Evolutionary conservation across 345 rosid species (phyloP).

Genomic region (Streptanthus diversifolius): DNA sequence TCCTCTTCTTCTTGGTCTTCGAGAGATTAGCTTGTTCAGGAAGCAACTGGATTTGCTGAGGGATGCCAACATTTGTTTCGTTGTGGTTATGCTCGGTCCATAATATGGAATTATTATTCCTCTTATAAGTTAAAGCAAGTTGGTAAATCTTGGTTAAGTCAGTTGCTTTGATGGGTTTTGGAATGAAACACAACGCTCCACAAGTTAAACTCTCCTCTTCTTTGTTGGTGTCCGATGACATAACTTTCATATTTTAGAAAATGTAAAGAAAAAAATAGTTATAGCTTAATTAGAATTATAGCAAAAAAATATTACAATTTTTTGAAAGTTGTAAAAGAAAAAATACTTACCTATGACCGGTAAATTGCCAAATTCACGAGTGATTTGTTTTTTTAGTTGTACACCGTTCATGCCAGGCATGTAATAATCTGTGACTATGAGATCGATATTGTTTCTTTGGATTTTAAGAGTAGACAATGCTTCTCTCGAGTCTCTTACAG

Average conservation of each 20-base stretch:
- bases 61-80: conserved; percentile 16
- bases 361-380: conserved; percentile 42
- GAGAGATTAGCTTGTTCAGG: conserved; percentile 15
- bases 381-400: conserved; percentile 44
- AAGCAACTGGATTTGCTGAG: conserved; percentile 5
- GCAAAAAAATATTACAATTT: not conserved
- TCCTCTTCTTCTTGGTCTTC: conserved; percentile 14
- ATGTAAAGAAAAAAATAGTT: not conserved
- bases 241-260: conserved; percentile 40
- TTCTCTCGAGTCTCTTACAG: conserved; percentile 37
- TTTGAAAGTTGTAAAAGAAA: not conserved
- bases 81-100: conserved; percentile 3
- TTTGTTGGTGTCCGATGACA: conserved; percentile 59
- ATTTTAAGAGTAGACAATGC: conserved; percentile 50
- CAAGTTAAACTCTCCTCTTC: conserved; percentile 43
- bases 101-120: conserved; percentile 33
- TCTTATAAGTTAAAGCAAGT: conserved; percentile 38
- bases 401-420: conserved; percentile 72
- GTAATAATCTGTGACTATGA: conserved; percentile 63
- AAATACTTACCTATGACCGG: conserved; percentile 59
- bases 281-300: not conserved
- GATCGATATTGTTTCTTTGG: conserved; percentile 37
- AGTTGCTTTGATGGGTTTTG: conserved; percentile 51
- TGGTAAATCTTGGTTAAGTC: conserved; percentile 59
- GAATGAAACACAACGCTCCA: conserved; percentile 58